These are phyloP conservation scores for Starmerella ratchasimensis DNA, from an alignment of 805 yeast species.

Conservation along the genomic window DNA sequence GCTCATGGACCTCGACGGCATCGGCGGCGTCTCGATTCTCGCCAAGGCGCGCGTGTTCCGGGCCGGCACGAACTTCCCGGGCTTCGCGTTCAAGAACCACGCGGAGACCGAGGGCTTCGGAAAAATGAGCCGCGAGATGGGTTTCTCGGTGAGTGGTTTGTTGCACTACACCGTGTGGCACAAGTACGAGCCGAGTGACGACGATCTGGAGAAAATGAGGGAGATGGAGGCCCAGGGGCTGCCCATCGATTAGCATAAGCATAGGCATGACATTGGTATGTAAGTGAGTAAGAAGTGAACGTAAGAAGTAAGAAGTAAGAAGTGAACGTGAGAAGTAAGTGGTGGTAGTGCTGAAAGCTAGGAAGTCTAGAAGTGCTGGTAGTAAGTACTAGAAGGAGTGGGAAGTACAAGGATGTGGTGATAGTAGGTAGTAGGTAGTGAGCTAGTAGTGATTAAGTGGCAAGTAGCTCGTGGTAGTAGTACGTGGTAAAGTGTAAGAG, in stretches of 20 bases:
- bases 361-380: too few species aligned
- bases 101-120: slow-evolving; percentile 98
- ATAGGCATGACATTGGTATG: background rate
- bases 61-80: slow-evolving; percentile 86
- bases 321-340: too few species aligned
- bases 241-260: slow-evolving; percentile 20
- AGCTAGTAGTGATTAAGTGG: too few species aligned
- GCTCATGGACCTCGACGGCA: slow-evolving; percentile 83
- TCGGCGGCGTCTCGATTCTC: slow-evolving; percentile 89
- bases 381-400: too few species aligned
- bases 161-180: slow-evolving; percentile 97
- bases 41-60: slow-evolving; percentile 75
- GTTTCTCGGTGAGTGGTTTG: slow-evolving; percentile 71
- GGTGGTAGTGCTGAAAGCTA: too few species aligned
- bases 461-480: too few species aligned
- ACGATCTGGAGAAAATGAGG: slow-evolving; percentile 57
- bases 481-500: too few species aligned
- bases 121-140: slow-evolving; percentile 74
- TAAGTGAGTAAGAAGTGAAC: too few species aligned
- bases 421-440: too few species aligned
- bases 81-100: slow-evolving; percentile 84
- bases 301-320: too few species aligned
- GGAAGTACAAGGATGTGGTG: too few species aligned
- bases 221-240: slow-evolving; percentile 26
- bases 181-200: slow-evolving; percentile 86